Percentiles rank a stretch among this genome's conserved stretches.
phyloP scores from a whole-genome alignment of 139 green algal genomes.

The Chlamydomonas sphaeroides region DNA sequence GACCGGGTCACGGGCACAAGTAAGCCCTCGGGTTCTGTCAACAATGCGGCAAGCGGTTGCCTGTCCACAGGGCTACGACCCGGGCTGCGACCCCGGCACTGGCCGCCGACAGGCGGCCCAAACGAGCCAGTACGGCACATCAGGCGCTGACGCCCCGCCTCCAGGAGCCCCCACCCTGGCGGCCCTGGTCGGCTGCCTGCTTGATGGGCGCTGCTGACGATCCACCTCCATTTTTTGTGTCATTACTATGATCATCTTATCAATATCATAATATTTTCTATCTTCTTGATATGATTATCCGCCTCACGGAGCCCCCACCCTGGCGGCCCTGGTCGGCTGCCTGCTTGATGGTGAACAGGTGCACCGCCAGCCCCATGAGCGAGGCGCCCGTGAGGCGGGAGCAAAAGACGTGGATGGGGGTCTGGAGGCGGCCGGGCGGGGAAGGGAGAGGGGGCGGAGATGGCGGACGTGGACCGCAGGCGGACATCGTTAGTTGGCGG shows the following conservation, averaged over 20 bases:
- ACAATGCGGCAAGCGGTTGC: too few species aligned
- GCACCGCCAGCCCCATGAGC: not conserved
- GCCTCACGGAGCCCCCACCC: not conserved
- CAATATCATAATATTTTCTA: not conserved
- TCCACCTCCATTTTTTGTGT: not conserved
- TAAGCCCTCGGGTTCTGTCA: too few species aligned
- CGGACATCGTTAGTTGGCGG: not conserved
- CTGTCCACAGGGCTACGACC: not conserved
- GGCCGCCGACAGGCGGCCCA: not conserved
- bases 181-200: not conserved
- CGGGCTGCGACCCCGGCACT: not conserved
- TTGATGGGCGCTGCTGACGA: not conserved
- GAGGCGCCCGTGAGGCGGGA: not conserved
- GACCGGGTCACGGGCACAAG: not conserved
- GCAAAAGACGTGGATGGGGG: slow-evolving; percentile 7
- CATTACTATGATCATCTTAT: not conserved
- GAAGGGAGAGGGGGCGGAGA: too few species aligned
- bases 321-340: slow-evolving; percentile 24
- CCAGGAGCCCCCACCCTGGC: not conserved
- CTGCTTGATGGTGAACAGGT: slow-evolving; percentile 6
- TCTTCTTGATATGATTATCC: too few species aligned
- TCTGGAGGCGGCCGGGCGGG: not conserved
- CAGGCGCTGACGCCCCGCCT: not conserved
- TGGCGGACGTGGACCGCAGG: too few species aligned
- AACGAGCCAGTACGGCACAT: not conserved